Percentiles rank a stretch among this genome's conserved stretches.
These are phyloP conservation scores for Collybia sp. DNA, from an alignment of 768 basidiomycete species.

Conservation along the genomic window DNA sequence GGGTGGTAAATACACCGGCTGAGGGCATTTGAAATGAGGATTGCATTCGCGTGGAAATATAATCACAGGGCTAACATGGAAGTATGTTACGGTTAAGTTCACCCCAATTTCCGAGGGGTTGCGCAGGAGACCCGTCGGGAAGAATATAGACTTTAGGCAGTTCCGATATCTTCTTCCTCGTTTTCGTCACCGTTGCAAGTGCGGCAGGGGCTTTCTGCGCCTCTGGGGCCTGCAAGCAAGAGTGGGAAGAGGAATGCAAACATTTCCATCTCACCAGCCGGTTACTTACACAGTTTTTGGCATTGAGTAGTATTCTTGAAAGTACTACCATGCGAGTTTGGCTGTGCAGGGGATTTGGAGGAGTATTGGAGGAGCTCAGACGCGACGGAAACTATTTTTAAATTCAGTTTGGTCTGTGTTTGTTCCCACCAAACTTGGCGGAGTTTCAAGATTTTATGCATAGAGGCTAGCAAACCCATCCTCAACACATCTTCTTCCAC, in stretches of 20 bases:
- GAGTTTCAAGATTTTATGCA: conserved; percentile 34
- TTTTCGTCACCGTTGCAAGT: conserved; percentile 14
- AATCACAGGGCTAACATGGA: too few relatives aligned
- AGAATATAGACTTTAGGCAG: conserved; percentile 45
- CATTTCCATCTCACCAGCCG: neutral
- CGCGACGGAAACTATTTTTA: conserved; percentile 1
- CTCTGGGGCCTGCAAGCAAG: too few relatives aligned
- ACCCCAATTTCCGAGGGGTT: conserved; percentile 36
- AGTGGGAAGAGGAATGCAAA: too few relatives aligned
- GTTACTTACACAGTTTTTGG: conserved; percentile 2
- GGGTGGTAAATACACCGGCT: neutral
- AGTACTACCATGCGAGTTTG: conserved; percentile 2
- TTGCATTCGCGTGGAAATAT: too few relatives aligned
- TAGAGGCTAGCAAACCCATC: conserved; percentile 15
- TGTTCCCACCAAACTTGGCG: conserved; percentile 23
- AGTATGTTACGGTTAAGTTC: conserved; percentile 10
- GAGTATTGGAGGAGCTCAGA: neutral
- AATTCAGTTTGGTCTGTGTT: too few relatives aligned
- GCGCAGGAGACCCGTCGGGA: conserved; percentile 37
- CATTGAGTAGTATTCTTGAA: conserved; percentile 1
- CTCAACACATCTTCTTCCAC: neutral
- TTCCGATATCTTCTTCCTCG: conserved; percentile 51
- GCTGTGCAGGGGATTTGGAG: neutral
- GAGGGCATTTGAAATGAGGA: neutral
- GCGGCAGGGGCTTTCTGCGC: too few relatives aligned